Evolutionary conservation across 2,329 filamentous ascomycete species (phyloP), one percentile per base, ranked within the genome.

Genomic region (Cercospora janseana): DNA sequence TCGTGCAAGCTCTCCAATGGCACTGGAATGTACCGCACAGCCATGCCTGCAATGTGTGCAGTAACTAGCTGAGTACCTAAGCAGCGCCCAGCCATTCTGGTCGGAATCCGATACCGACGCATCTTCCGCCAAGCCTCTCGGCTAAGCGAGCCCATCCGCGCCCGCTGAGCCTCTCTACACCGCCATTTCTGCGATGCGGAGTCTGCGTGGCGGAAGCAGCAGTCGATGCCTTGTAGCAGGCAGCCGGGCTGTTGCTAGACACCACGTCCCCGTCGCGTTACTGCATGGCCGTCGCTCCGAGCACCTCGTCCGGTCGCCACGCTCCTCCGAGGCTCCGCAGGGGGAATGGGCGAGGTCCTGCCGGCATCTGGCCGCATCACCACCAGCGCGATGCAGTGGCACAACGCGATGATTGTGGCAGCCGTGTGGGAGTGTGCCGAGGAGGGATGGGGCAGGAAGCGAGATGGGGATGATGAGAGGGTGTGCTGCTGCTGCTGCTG

Each of bases 211-310:
- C 27, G 42, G 20, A 13, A 23, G n/a, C n/a, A 32, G 42, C 15
- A 16, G 35, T 35, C 16, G 28, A 46, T 27, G 28, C 43, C 13
- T 27, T 46, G 34, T 46, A 46, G 43, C 31, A 34, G 43, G 29
- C 43, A 35, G 24, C 20, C 43, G 28, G 43, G 28, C 43, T 35
- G 28, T 34, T 34, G 43, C 43, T 34, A 37, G 29, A 16, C 24
- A 34, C 28, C 43, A 46, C 24, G 43, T 26, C 16, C 23, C 40
- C 40, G 34, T 37, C 34, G 40, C 40, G 26, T 16, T 26, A 16
- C 12, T 26, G 40, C 40, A 43, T 26, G 24, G 16, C 16, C 23
- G 40, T 43, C 37, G 37, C 37, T 43, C 29, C 8, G 23, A 4
- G 34, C 34, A 37, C 10, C 31, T 34, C 31, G 15, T 34, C 12